Evolutionary conservation across 768 basidiomycete genomes (phyloP), one percentile per base, ranked within the genome.

Genomic region (Mycena latifolia): DNA sequence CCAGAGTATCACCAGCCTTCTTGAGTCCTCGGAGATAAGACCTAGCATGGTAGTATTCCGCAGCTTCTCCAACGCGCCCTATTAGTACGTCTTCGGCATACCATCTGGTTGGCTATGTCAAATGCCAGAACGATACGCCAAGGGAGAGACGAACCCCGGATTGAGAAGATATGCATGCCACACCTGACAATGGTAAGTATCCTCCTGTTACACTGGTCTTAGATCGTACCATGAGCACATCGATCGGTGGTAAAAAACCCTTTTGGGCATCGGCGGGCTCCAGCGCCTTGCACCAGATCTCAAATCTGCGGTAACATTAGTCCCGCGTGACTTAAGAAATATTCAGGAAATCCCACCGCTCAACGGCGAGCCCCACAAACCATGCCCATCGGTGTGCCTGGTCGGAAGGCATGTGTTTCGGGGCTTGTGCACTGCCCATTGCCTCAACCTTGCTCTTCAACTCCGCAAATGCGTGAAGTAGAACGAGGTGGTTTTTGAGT

Each of bases 161-260:
- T 72, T 76, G 7, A 81, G 68, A 73, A 79, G 72, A 60, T 81
- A 81, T 1, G 80, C 71, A 59, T 81, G 80, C 79, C 78, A 79
- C 10, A 79, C 45, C 45, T 46, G 24, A 35, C 33, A 14, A n/a
- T n/a, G n/a, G n/a, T n/a, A n/a, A n/a, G n/a, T n/a, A n/a, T n/a
- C n/a, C n/a, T n/a, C n/a, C n/a, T n/a, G n/a, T n/a, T n/a, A n/a
- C n/a, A n/a, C n/a, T n/a, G n/a, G n/a, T n/a, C n/a, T n/a, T n/a
- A n/a, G n/a, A n/a, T n/a, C 45, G 5, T 14, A 46, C 68, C 63
- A 69, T 69, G 6, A 69, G 41, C 35, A 69, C 68, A 45, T 65
- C 68, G 2, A 65, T 24, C 0, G 68, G 68, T 0, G 63, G 68
- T 24, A 69, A 59, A 1, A 62, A 1, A 18, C 63, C 68, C 18